Evolutionary conservation across 2,329 filamentous ascomycete genomes (phyloP).

Genomic region (Apiospora aurea): DNA sequence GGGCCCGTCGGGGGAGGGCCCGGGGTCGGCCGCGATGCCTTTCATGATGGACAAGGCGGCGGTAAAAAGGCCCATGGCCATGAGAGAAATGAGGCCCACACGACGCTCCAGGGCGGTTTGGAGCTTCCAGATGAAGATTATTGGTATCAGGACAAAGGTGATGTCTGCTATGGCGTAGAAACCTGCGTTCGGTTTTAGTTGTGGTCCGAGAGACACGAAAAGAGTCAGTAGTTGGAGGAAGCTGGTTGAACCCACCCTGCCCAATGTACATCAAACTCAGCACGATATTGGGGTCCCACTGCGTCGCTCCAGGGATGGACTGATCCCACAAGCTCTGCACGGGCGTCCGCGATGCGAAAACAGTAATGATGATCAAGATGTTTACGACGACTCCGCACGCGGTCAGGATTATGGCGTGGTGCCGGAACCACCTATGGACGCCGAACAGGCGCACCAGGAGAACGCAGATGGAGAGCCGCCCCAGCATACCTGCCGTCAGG

Average conservation of each 20-base stretch:
- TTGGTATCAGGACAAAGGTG: conserved; percentile 30
- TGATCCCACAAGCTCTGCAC: conserved; percentile 18
- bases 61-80: conserved; percentile 28
- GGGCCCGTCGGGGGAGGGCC: too few species aligned
- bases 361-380: not conserved
- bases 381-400: not conserved
- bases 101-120: conserved; percentile 29
- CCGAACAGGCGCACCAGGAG: conserved; percentile 23
- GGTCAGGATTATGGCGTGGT: conserved; percentile 11
- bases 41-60: conserved; percentile 24
- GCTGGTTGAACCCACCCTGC: not conserved
- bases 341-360: not conserved
- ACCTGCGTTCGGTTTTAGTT: not conserved
- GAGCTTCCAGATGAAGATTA: conserved; percentile 32
- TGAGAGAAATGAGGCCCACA: conserved; percentile 26
- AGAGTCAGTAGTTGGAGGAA: too few species aligned
- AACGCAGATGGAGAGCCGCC: conserved; percentile 9
- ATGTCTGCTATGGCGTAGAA: conserved; percentile 26
- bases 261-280: not conserved
- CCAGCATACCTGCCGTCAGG: not conserved
- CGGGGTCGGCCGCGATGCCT: not conserved
- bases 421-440: conserved; percentile 1
- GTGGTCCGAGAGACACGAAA: not conserved
- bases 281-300: conserved; percentile 4
- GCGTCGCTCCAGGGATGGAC: not conserved